These are phyloP conservation scores for Cladosporium sp. DNA, from an alignment of 2,329 filamentous ascomycete genomes.

Conservation along the genomic window DNA sequence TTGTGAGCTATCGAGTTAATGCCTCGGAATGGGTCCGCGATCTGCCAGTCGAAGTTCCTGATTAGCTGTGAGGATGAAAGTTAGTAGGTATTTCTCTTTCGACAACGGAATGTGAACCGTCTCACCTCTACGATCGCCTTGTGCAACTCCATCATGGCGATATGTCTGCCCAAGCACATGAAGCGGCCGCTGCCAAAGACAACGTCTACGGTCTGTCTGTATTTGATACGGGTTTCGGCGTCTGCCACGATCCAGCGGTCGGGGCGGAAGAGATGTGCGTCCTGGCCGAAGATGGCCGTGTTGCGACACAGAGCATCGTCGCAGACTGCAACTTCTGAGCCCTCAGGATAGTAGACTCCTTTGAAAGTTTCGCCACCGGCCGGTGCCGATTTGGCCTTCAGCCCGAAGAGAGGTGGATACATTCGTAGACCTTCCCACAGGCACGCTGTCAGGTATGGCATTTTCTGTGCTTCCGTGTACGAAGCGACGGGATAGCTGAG, in stretches of 20 bases:
- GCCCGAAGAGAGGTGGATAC: slow-evolving; percentile 33
- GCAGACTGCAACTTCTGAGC: slow-evolving; percentile 49
- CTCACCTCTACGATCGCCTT: slow-evolving; percentile 52
- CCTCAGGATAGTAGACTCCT: slow-evolving; percentile 47
- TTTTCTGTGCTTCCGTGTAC: slow-evolving; percentile 28
- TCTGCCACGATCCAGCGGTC: slow-evolving; percentile 51
- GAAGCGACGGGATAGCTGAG: slow-evolving; percentile 23
- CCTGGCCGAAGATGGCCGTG: slow-evolving; percentile 41
- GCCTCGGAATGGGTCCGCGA: slow-evolving; percentile 21
- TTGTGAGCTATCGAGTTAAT: slow-evolving; percentile 17
- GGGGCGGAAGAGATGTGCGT: slow-evolving; percentile 49
- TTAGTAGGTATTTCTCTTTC: slow-evolving; percentile 47
- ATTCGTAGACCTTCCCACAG: slow-evolving; percentile 37
- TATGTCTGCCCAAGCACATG: slow-evolving; percentile 50
- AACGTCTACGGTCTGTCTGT: slow-evolving; percentile 44
- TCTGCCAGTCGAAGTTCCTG: slow-evolving; percentile 23
- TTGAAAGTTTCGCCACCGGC: slow-evolving; percentile 32
- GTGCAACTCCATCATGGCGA: slow-evolving; percentile 52
- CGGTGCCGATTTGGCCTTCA: slow-evolving; percentile 30
- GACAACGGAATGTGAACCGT: no score
- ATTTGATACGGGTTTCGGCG: slow-evolving; percentile 37
- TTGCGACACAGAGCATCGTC: slow-evolving; percentile 45
- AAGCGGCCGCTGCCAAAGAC: slow-evolving; percentile 50
- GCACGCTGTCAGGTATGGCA: slow-evolving; percentile 35
- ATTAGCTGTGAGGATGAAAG: slow-evolving; percentile 46